A percentile compares a stretch with the other conserved stretches of the same genome.
phyloP scores from a whole-genome alignment of 2,329 filamentous ascomycete species.

The Aureobasidium sp. region DNA sequence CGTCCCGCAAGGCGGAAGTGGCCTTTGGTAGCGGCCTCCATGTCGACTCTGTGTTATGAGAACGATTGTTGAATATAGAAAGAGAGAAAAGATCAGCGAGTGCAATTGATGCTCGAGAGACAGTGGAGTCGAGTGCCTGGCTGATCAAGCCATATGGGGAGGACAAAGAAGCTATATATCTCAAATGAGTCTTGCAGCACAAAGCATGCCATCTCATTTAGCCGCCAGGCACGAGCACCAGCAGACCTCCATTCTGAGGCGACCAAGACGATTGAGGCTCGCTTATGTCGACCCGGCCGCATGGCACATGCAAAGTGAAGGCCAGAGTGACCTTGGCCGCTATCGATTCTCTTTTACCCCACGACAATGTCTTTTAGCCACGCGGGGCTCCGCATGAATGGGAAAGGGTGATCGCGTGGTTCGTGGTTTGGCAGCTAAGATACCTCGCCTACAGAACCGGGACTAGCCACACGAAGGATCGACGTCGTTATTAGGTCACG shows the following conservation, averaged over 20 bases:
- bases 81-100: conserved; percentile 2
- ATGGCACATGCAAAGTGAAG: neutral
- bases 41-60: conserved; percentile 13
- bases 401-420: conserved; percentile 11
- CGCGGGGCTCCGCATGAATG: conserved; percentile 12
- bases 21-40: conserved; percentile 27
- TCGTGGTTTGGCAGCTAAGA: conserved; percentile 2
- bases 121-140: conserved; percentile 9
- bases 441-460: neutral
- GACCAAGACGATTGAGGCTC: neutral
- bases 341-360: conserved; percentile 11
- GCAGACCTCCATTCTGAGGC: neutral
- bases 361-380: conserved; percentile 6
- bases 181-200: neutral
- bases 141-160: conserved; percentile 3
- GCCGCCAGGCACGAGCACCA: conserved; percentile 7
- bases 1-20: conserved; percentile 25
- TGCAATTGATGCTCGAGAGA: neutral
- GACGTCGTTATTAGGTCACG: conserved; percentile 2
- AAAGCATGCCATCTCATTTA: conserved; percentile 6
- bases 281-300: conserved; percentile 4
- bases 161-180: conserved; percentile 7
- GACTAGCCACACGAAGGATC: conserved; percentile 2
- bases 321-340: conserved; percentile 9
- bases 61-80: conserved; percentile 10